Evolutionary conservation across 345 rosid genomes (phyloP).

Genomic region (Rhodamnia rubescens): DNA sequence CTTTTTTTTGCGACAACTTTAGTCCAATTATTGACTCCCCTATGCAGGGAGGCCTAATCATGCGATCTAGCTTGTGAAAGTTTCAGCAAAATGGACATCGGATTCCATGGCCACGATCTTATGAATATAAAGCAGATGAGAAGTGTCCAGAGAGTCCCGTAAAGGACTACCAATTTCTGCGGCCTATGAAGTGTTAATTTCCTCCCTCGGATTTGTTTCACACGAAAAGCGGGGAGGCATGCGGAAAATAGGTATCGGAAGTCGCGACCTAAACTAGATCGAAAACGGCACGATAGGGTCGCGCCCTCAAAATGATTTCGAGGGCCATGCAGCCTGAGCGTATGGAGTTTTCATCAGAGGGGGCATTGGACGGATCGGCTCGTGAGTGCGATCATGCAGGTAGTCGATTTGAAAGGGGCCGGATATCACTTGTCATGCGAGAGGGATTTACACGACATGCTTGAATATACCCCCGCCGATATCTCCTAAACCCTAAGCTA

Average conservation of each 20-base stretch:
- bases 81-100: not conserved
- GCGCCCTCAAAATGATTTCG: not conserved
- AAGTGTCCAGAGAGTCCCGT: not conserved
- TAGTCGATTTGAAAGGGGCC: not conserved
- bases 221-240: not conserved
- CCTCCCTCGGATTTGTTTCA: not conserved
- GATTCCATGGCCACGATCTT: not conserved
- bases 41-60: not conserved
- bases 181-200: not conserved
- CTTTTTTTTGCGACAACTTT: not conserved
- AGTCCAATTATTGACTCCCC: not conserved
- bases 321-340: not conserved
- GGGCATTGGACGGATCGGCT: not conserved
- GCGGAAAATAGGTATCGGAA: not conserved
- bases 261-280: not conserved
- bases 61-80: not conserved
- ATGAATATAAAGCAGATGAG: not conserved
- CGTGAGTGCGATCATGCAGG: rapidly evolving
- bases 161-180: not conserved
- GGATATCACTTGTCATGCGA: rapidly evolving
- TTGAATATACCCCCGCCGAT: rapidly evolving
- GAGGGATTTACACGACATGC: not conserved
- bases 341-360: not conserved
- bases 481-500: not conserved
- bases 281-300: not conserved